phyloP scores from a whole-genome alignment of 106 monocot genomes.

The Dendrobium catenatum region DNA sequence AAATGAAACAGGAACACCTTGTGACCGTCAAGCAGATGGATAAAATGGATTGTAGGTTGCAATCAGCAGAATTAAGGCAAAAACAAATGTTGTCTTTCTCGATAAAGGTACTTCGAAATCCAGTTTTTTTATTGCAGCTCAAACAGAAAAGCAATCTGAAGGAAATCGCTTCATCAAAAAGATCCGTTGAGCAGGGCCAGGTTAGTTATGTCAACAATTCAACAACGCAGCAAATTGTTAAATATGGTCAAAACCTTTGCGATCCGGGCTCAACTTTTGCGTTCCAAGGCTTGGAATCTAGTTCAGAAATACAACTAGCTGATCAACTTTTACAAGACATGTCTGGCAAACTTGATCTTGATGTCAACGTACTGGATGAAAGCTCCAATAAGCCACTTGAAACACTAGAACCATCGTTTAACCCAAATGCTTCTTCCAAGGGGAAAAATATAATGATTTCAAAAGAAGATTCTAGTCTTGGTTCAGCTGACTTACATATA shows the following conservation, averaged over 20 bases:
- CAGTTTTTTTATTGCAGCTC: conserved; percentile 28
- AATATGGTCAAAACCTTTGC: background rate
- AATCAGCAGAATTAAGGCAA: conserved; percentile 59
- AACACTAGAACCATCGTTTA: background rate
- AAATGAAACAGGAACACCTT: conserved; percentile 43
- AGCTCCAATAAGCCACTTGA: background rate
- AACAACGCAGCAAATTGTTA: conserved; percentile 7
- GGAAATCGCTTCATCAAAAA: conserved; percentile 25
- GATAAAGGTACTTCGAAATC: conserved; percentile 55
- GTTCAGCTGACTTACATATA: too few species aligned
- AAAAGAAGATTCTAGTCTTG: background rate
- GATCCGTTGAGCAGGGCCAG: conserved; percentile 33
- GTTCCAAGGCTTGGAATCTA: conserved; percentile 10
- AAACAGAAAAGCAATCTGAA: conserved; percentile 31
- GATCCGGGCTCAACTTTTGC: conserved; percentile 7
- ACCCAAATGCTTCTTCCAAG: background rate
- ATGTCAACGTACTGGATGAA: conserved; percentile 11
- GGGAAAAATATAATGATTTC: conserved; percentile 8
- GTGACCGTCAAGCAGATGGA: conserved; percentile 38
- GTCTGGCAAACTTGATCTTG: conserved; percentile 7
- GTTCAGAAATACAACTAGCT: background rate
- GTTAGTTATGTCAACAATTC: background rate
- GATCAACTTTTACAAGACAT: conserved; percentile 15
- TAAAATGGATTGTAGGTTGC: conserved; percentile 33
- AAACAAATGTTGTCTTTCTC: conserved; percentile 69